These are phyloP conservation scores for Corynespora cassiicola DNA, from an alignment of 2,329 filamentous ascomycete species.

Conservation along the genomic window DNA sequence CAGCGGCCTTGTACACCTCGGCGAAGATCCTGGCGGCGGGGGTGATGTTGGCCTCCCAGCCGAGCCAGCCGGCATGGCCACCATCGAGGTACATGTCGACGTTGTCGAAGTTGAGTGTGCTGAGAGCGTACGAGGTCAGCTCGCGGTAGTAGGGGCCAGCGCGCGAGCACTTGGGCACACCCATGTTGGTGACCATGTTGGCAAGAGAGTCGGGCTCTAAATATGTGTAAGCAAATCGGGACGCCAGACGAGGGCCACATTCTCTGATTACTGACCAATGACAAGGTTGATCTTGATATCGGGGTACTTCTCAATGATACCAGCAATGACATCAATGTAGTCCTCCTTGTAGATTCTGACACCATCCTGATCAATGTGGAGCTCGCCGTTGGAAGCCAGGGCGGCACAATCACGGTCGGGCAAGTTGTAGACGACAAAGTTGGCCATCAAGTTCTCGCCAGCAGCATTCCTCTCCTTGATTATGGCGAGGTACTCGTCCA, in stretches of 20 bases:
- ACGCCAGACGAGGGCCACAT: too few relatives aligned
- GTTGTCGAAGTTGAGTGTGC: conserved; percentile 64
- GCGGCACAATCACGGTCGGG: conserved; percentile 70
- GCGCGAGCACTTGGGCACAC: conserved; percentile 60
- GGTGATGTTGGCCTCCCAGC: conserved; percentile 65
- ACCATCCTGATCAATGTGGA: conserved; percentile 60
- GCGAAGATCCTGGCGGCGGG: conserved; percentile 59
- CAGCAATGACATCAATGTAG: conserved; percentile 63
- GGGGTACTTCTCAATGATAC: conserved; percentile 60
- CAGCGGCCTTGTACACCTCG: conserved; percentile 55
- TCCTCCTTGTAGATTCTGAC: conserved; percentile 56
- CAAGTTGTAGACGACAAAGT: conserved; percentile 68
- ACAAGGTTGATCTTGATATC: conserved; percentile 59
- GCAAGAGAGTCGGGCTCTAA: conserved; percentile 65
- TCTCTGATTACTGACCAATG: too few relatives aligned
- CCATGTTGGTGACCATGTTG: conserved; percentile 68
- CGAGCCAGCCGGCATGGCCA: conserved; percentile 70
- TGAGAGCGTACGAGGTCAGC: conserved; percentile 63
- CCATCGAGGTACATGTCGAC: conserved; percentile 70
- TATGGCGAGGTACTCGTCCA: conserved; percentile 56
- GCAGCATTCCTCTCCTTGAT: conserved; percentile 56
- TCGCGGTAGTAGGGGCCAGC: conserved; percentile 63
- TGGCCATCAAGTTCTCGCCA: conserved; percentile 57
- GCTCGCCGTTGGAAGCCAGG: conserved; percentile 68
- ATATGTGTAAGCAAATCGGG: background rate